Evolutionary conservation across 2,329 filamentous ascomycete species (phyloP).

Genomic region (Colletotrichum sp.): DNA sequence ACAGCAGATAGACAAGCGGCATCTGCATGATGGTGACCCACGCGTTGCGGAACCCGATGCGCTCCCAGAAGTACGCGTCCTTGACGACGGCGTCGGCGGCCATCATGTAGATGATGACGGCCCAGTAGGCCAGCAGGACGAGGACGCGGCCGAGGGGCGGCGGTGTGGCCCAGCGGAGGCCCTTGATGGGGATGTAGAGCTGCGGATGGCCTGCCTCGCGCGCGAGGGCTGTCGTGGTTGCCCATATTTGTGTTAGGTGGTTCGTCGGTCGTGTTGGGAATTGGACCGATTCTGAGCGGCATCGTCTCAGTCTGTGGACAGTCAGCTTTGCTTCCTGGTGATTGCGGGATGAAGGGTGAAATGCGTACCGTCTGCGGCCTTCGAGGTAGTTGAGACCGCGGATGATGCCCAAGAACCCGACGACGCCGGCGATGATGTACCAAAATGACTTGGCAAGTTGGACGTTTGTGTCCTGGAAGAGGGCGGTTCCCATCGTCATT

Average conservation of each 20-base stretch:
- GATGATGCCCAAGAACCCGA: constrained; percentile 45
- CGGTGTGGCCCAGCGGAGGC: constrained; percentile 62
- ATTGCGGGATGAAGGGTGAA: not conserved
- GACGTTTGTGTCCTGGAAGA: constrained; percentile 52
- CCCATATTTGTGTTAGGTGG: constrained; percentile 55
- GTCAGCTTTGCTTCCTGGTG: not conserved
- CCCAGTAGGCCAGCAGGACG: constrained; percentile 62
- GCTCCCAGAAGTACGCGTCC: constrained; percentile 66
- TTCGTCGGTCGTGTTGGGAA: constrained; percentile 59
- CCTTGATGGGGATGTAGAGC: constrained; percentile 49
- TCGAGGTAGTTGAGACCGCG: constrained; percentile 50
- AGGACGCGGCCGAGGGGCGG: constrained; percentile 63
- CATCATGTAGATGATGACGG: constrained; percentile 64
- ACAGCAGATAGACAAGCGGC: constrained; percentile 67
- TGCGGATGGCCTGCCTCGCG: constrained; percentile 65
- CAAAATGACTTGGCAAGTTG: constrained; percentile 61
- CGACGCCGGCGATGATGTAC: constrained; percentile 60
- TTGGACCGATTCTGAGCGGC: constrained; percentile 45
- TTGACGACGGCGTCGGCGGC: constrained; percentile 49
- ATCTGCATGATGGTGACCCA: constrained; percentile 71
- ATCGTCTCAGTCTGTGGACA: constrained; percentile 49
- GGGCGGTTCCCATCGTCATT: constrained; percentile 36
- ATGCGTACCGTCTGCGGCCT: constrained; percentile 44
- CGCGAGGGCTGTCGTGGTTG: constrained; percentile 61
- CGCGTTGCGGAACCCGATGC: constrained; percentile 70